Evolutionary conservation across 768 basidiomycete species (phyloP).

Genomic region (Rhodocollybia butyracea): DNA sequence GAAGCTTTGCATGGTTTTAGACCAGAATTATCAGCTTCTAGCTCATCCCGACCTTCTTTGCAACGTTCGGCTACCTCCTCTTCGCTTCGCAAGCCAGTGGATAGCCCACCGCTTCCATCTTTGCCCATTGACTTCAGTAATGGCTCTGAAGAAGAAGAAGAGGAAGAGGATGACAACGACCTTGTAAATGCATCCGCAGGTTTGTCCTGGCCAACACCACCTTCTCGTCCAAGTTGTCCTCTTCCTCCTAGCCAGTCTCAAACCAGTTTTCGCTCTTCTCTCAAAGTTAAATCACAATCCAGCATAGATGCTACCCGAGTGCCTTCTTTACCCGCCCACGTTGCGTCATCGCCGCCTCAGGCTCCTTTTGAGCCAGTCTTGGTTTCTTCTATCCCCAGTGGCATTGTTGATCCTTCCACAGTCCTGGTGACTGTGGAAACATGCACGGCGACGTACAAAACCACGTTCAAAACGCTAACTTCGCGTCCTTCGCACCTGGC

Average conservation of each 20-base stretch:
- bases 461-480: slow-evolving; percentile 61
- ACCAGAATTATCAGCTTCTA: slow-evolving; percentile 12
- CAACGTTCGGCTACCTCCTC: background rate
- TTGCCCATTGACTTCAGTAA: slow-evolving; percentile 30
- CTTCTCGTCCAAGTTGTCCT: background rate
- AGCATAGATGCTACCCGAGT: slow-evolving; percentile 41
- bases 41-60: slow-evolving; percentile 8
- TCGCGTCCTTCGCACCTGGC: slow-evolving; percentile 70
- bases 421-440: slow-evolving; percentile 75
- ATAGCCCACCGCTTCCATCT: slow-evolving; percentile 57
- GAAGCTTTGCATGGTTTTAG: slow-evolving; percentile 63
- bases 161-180: slow-evolving; percentile 6
- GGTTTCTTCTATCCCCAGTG: slow-evolving; percentile 51
- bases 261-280: slow-evolving; percentile 32
- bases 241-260: slow-evolving; percentile 23
- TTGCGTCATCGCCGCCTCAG: slow-evolving; percentile 38
- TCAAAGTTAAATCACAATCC: slow-evolving; percentile 31
- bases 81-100: background rate
- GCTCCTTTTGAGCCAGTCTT: slow-evolving; percentile 67
- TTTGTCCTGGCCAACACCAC: background rate
- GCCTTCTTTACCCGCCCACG: slow-evolving; percentile 45
- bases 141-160: slow-evolving; percentile 29
- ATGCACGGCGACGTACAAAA: slow-evolving; percentile 60
- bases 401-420: slow-evolving; percentile 51
- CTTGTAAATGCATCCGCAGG: background rate